Evolutionary conservation across 176 grass and related monocot species (phyloP).

Genomic region (Aegilops longissima): DNA sequence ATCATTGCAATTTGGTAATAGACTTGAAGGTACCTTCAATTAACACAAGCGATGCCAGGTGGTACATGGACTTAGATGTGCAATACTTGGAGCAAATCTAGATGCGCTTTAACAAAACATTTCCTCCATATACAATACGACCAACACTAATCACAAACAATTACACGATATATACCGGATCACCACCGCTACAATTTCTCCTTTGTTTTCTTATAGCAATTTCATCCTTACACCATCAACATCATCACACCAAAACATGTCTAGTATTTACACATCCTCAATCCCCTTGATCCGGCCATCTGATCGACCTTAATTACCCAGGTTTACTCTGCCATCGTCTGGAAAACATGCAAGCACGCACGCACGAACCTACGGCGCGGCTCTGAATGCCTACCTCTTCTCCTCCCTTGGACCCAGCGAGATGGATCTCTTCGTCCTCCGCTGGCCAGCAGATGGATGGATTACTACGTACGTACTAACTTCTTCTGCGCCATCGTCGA

Average conservation of each 20-base stretch:
- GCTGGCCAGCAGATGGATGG: constrained; percentile 18
- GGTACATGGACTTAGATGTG: too few species aligned
- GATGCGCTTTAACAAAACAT: too few species aligned
- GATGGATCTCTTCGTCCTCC: constrained; percentile 29
- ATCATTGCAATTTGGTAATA: too few species aligned
- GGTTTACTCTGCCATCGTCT: constrained; percentile 29
- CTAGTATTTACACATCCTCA: constrained; percentile 41
- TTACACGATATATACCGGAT: constrained; percentile 37
- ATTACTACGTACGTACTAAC: constrained; percentile 5
- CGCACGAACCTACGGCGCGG: too few species aligned
- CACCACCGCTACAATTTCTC: background rate
- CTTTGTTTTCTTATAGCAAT: background rate
- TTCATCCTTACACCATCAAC: constrained; percentile 19
- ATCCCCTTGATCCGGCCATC: background rate
- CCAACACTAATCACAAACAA: constrained; percentile 28
- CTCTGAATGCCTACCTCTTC: background rate
- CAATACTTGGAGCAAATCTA: too few species aligned
- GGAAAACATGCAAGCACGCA: background rate
- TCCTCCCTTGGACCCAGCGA: background rate
- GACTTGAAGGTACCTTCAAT: too few species aligned
- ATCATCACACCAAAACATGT: constrained; percentile 34
- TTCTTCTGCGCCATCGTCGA: background rate
- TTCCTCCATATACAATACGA: background rate
- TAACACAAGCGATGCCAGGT: too few species aligned
- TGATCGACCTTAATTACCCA: background rate